A percentile compares a stretch with the other conserved stretches of the same genome.
phyloP scores from a whole-genome alignment of 495 filamentous ascomycete genomes.

The Glonium stellatum region DNA sequence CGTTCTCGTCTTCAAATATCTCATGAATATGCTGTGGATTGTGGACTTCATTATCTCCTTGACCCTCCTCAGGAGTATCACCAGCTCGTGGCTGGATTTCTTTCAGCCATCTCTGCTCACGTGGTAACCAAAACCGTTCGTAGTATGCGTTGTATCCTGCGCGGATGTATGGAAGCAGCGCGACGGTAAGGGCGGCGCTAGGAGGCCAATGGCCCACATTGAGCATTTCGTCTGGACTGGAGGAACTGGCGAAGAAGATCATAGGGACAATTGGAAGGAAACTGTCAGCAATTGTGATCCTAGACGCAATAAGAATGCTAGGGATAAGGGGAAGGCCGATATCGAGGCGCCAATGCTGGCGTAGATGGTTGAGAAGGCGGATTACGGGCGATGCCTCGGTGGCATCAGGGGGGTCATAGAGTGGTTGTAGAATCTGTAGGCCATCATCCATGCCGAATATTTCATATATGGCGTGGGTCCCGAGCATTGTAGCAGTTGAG shows the following conservation, averaged over 20 bases:
- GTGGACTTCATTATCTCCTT: constrained; percentile 29
- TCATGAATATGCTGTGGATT: constrained; percentile 43
- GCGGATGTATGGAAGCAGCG: constrained; percentile 60
- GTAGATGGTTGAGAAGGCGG: constrained; percentile 17
- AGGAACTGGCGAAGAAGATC: constrained; percentile 49
- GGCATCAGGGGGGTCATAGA: constrained; percentile 7
- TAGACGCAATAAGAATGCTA: constrained; percentile 50
- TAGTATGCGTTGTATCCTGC: constrained; percentile 61
- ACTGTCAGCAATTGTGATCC: constrained; percentile 52
- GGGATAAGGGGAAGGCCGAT: constrained; percentile 59
- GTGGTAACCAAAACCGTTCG: constrained; percentile 52
- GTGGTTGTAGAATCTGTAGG: constrained; percentile 40
- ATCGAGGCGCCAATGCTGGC: constrained; percentile 34
- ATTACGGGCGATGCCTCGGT: background rate
- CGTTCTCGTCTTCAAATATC: constrained; percentile 41
- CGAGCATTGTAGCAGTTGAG: constrained; percentile 51
- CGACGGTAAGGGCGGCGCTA: constrained; percentile 61
- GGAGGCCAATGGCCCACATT: constrained; percentile 61
- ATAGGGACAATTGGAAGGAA: constrained; percentile 57
- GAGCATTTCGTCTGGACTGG: constrained; percentile 39
- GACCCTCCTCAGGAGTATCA: constrained; percentile 11
- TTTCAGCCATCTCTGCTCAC: constrained; percentile 59
- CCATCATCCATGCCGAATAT: constrained; percentile 59
- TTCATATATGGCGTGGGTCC: constrained; percentile 52
- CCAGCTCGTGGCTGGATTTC: constrained; percentile 58